Conservation (phyloP, 768 basidiomycete genomes). For the Suillus subalutaceus region DNA sequence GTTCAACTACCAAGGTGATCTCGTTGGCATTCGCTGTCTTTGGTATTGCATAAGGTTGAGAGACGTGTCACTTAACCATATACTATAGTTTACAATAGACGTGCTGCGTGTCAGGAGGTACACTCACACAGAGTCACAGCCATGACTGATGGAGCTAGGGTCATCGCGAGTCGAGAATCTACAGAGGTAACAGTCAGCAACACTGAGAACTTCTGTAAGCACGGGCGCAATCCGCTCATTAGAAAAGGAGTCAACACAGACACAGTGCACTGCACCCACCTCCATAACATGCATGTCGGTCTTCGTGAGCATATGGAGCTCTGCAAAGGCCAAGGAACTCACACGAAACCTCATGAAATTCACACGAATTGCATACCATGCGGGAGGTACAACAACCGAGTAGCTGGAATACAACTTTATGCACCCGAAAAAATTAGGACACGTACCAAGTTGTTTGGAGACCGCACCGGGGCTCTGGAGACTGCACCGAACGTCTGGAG, state of each 20-base stretch:
- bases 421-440: not conserved
- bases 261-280: not conserved
- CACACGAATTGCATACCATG: not conserved
- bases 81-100: not conserved
- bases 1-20: not conserved
- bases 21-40: not conserved
- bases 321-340: not conserved
- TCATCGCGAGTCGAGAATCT: not conserved
- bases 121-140: not conserved
- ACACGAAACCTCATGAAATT: not conserved
- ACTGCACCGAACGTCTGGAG: not conserved
- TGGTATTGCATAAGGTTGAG: not conserved
- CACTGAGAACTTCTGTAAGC: not conserved
- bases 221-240: not conserved
- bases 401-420: not conserved
- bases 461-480: not conserved
- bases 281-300: not conserved
- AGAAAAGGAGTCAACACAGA: not conserved
- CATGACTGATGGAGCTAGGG: not conserved
- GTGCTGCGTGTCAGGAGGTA: not conserved
- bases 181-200: too few relatives aligned
- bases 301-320: not conserved
- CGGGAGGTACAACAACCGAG: not conserved
- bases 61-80: not conserved
- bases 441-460: not conserved